Evolutionary conservation across 305 asterid genomes (phyloP).

Genomic region (Fraxinus ornus): DNA sequence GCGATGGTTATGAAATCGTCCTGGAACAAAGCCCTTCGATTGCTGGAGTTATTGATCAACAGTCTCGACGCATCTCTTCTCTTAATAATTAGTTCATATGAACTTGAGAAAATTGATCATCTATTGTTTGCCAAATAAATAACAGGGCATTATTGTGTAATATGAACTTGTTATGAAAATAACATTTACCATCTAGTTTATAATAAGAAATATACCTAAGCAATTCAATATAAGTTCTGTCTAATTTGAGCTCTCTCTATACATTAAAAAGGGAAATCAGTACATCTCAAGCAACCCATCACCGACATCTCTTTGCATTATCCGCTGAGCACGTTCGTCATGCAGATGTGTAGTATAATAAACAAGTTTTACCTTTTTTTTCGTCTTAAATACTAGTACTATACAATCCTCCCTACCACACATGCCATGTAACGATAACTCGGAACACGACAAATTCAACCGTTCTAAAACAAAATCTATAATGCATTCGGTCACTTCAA

Average conservation of each 20-base stretch:
- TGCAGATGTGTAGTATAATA: not conserved
- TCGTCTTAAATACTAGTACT: not conserved
- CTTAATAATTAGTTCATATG: not conserved
- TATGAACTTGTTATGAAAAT: not conserved
- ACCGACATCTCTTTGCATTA: not conserved
- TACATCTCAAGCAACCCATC: not conserved
- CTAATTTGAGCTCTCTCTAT: not conserved
- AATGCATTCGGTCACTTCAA: not conserved
- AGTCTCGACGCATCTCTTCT: constrained; percentile 37
- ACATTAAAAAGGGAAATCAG: not conserved
- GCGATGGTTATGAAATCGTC: constrained; percentile 53
- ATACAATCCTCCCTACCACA: not conserved
- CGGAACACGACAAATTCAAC: not conserved
- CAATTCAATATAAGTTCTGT: not conserved
- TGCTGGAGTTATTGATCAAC: constrained; percentile 29
- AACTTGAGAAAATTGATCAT: not conserved
- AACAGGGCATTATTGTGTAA: not conserved
- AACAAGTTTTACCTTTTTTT: not conserved
- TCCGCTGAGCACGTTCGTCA: not conserved
- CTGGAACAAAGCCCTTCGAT: constrained; percentile 49
- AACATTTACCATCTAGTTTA: not conserved
- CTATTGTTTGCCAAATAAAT: not conserved
- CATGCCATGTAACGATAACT: not conserved
- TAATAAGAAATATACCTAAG: not conserved
- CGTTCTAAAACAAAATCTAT: not conserved